Evolutionary conservation across 805 yeast species (phyloP).

Genomic region (Aciculoconidium aculeatum): DNA sequence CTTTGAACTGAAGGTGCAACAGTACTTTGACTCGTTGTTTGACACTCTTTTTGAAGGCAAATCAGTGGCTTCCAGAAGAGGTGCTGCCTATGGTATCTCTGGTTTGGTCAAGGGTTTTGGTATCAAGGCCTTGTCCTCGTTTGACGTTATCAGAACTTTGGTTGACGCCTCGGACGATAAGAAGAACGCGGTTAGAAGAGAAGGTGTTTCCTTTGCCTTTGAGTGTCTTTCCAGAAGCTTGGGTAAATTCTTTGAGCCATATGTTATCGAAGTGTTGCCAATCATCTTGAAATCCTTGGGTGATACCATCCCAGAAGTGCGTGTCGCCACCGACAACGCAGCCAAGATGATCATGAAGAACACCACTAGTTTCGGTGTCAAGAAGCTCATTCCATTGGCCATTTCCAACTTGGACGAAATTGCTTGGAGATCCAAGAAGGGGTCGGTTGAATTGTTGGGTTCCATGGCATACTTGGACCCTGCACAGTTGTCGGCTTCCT

Average conservation of each 20-base stretch:
- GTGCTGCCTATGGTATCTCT: slow-evolving; percentile 94
- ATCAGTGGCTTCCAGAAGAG: slow-evolving; percentile 57
- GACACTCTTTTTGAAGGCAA: slow-evolving; percentile 52
- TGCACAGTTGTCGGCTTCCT: slow-evolving; percentile 80
- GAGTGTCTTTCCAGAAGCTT: slow-evolving; percentile 76
- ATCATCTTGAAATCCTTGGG: slow-evolving; percentile 76
- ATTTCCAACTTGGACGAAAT: slow-evolving; percentile 78
- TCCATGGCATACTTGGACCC: slow-evolving; percentile 98
- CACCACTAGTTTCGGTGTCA: slow-evolving; percentile 90
- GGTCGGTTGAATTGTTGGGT: slow-evolving; percentile 93
- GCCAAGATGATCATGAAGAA: slow-evolving; percentile 83
- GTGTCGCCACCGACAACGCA: slow-evolving; percentile 84
- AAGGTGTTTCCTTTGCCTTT: slow-evolving; percentile 82
- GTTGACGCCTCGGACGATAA: slow-evolving; percentile 85
- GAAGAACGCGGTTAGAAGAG: slow-evolving; percentile 66
- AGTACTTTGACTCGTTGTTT: slow-evolving; percentile 54
- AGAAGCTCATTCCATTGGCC: slow-evolving; percentile 85
- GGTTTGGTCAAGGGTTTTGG: slow-evolving; percentile 93
- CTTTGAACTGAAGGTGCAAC: slow-evolving; percentile 44
- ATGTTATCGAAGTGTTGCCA: slow-evolving; percentile 84
- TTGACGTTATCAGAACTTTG: slow-evolving; percentile 69
- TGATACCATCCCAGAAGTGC: slow-evolving; percentile 77
- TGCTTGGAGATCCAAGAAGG: slow-evolving; percentile 95
- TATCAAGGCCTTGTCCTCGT: slow-evolving; percentile 65
- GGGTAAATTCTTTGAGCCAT: slow-evolving; percentile 85